phyloP scores from a whole-genome alignment of 169 alveolate species.

The Plasmodium reichenowi region DNA sequence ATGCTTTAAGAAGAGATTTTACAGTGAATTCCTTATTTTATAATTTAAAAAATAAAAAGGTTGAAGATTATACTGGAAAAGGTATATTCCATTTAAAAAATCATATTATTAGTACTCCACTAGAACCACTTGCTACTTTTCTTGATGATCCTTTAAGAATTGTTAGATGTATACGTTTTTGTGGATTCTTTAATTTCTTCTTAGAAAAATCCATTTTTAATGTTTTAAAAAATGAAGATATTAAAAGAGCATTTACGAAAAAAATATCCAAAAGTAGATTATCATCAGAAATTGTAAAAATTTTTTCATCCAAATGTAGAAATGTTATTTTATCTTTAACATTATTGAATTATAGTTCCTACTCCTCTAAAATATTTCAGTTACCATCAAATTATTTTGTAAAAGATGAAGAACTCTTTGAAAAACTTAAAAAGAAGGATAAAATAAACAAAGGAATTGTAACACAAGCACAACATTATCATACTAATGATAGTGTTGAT shows the following conservation, averaged over 20 bases:
- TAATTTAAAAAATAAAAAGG: conserved; percentile 91
- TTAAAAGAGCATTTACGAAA: conserved; percentile 45
- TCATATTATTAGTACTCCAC: conserved; percentile 95
- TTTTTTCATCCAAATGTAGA: conserved; percentile 48
- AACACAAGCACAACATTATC: neutral
- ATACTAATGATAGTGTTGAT: neutral
- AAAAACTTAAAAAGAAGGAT: conserved; percentile 16
- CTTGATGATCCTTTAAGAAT: conserved; percentile 98
- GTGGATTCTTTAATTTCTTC: conserved; percentile 90
- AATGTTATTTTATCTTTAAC: conserved; percentile 48
- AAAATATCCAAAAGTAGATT: conserved; percentile 76
- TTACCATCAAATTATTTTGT: conserved; percentile 26
- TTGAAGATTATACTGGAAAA: conserved; percentile 96
- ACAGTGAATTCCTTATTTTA: conserved; percentile 97
- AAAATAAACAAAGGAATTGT: conserved; percentile 2
- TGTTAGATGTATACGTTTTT: conserved; percentile 97
- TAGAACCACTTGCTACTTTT: conserved; percentile 94
- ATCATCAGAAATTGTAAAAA: conserved; percentile 52
- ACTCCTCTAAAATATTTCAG: conserved; percentile 41
- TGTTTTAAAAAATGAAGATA: conserved; percentile 75
- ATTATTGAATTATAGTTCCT: conserved; percentile 60
- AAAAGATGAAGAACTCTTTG: conserved; percentile 37
- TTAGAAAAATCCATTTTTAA: conserved; percentile 86
- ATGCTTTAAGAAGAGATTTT: conserved; percentile 98
- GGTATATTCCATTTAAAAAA: conserved; percentile 94